phyloP scores from a whole-genome alignment of 2,329 filamentous ascomycete species.

The Colletotrichum eleusines region DNA sequence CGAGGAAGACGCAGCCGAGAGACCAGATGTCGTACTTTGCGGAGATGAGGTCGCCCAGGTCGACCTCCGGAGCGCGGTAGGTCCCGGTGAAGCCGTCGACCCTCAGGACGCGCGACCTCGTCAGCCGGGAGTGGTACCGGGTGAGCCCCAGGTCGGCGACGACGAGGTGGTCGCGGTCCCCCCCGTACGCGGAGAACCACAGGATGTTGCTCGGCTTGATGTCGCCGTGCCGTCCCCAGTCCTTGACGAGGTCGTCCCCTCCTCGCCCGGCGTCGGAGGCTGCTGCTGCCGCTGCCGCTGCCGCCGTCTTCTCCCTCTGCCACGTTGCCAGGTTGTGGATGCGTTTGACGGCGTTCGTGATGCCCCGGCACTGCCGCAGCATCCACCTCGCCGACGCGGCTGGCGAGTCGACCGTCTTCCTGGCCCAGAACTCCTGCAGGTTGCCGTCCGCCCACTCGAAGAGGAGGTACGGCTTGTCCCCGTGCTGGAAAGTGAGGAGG shows the following conservation, averaged over 20 bases:
- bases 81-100: conserved; percentile 27
- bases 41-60: conserved; percentile 33
- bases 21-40: conserved; percentile 47
- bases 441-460: conserved; percentile 43
- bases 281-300: no score
- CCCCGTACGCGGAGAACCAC: conserved; percentile 23
- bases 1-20: conserved; percentile 47
- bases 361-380: conserved; percentile 25
- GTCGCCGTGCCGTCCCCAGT: conserved; percentile 33
- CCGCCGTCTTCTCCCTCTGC: neutral
- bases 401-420: neutral
- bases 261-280: neutral
- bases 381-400: conserved; percentile 11
- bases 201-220: conserved; percentile 33
- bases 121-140: conserved; percentile 18
- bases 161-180: conserved; percentile 18
- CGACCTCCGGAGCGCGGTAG: conserved; percentile 26
- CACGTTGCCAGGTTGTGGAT: conserved; percentile 22
- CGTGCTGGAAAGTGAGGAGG: conserved; percentile 37
- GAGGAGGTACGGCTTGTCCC: conserved; percentile 28
- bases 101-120: conserved; percentile 17
- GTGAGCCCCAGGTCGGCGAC: conserved; percentile 27
- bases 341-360: conserved; percentile 21
- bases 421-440: conserved; percentile 32
- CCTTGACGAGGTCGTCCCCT: neutral